phyloP scores from a whole-genome alignment of 2,329 filamentous ascomycete genomes.

The Ceratocystis diversiconidia region DNA sequence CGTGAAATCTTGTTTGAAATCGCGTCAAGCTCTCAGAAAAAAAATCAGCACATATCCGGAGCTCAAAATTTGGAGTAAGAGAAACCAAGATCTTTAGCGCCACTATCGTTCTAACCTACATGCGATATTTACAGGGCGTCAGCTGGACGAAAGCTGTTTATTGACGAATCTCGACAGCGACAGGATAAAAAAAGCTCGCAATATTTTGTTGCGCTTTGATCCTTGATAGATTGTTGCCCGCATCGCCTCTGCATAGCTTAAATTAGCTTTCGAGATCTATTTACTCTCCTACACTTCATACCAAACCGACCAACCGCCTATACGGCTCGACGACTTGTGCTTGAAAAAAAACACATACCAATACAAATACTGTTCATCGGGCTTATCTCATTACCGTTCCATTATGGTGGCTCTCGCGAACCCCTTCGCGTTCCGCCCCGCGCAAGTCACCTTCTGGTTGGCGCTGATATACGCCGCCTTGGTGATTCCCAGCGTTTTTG shows the following conservation, averaged over 20 bases:
- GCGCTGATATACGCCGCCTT: constrained; percentile 64
- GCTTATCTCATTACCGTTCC: background rate
- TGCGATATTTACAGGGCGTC: background rate
- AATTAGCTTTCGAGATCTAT: background rate
- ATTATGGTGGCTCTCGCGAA: constrained; percentile 26
- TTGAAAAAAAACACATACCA: background rate
- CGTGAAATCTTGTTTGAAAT: background rate
- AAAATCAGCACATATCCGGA: background rate
- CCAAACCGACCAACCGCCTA: background rate
- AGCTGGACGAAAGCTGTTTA: background rate
- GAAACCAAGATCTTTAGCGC: background rate
- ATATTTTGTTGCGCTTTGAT: background rate
- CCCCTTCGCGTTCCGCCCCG: constrained; percentile 62
- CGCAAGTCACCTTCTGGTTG: constrained; percentile 69
- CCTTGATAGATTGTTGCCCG: background rate
- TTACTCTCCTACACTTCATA: too few species aligned
- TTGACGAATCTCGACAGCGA: background rate
- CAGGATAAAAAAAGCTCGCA: background rate
- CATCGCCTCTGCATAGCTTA: background rate
- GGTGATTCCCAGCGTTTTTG: constrained; percentile 53
- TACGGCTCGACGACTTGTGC: background rate
- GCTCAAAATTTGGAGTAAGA: background rate
- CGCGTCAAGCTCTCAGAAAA: background rate
- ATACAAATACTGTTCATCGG: background rate
- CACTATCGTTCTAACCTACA: background rate